Evolutionary conservation across 495 filamentous ascomycete species (phyloP), one percentile per base, ranked within the genome.

Genomic region (Parathielavia hyrcaniae): DNA sequence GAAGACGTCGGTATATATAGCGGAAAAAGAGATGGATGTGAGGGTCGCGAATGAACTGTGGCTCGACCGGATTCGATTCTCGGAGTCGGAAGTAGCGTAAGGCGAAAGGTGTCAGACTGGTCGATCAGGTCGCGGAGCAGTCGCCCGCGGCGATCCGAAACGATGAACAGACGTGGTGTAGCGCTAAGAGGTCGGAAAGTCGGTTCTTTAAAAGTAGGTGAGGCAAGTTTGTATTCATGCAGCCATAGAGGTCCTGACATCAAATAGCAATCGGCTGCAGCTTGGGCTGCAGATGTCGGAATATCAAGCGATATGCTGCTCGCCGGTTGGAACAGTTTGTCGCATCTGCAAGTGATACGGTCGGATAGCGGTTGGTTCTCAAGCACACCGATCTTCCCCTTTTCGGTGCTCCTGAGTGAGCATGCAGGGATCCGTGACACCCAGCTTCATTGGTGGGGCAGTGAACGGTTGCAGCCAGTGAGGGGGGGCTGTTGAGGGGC

Each of bases 401-500:
- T 52, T 52, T 52, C 16, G 50, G 50, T 19, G 23, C 8, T 11
- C 47, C 30, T 26, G 10, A 14, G 14, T 26, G 10, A 14, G 14
- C 23, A 4, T 19, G 19, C 26, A 52, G 34, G 49, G 49, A 35
- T 23, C 39, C 39, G 11, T 10, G 49, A 52, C n/a, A 34, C n/a
- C n/a, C n/a, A n/a, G n/a, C 49, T 52, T 52, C 34, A 12, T 40
- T 26, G 49, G 49, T 26, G 49, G 50, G 50, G 50, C 6, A 3
- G n/a, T n/a, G n/a, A n/a, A n/a, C n/a, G n/a, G 50, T 53, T 53
- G 36, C 35, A 40, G 36, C 40, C 35, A 34, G 12, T 45, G 40
- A 54, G 40, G 40, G 40, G 23, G 34, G 16, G n/a, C 20, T 50
- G 16, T 8, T 39, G 40, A 54, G 40, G 51, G 52, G 52, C 52